Evolutionary conservation across 169 alveolate species (phyloP).

Genomic region (Plasmodium chabaudi): DNA sequence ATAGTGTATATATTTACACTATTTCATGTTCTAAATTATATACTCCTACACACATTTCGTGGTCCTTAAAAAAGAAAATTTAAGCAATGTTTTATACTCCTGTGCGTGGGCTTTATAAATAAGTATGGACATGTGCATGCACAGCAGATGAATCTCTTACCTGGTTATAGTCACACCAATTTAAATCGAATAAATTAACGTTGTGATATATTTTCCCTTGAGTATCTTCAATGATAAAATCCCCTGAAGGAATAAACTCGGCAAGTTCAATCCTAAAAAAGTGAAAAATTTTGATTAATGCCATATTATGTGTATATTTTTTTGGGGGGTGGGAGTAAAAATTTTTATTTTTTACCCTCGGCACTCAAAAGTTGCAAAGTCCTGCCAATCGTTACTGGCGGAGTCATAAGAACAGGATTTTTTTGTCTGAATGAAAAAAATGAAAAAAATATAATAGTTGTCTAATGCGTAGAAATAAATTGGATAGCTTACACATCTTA

Average conservation of each 20-base stretch:
- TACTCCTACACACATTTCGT: conserved; percentile 69
- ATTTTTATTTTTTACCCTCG: conserved; percentile 20
- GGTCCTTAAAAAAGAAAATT: conserved; percentile 32
- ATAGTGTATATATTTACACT: background rate
- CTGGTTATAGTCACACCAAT: conserved; percentile 73
- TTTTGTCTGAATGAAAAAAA: conserved; percentile 21
- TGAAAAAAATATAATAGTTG: background rate
- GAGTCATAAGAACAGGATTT: conserved; percentile 36
- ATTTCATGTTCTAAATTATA: conserved; percentile 53
- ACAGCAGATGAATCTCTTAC: background rate
- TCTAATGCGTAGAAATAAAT: background rate
- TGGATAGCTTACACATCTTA: background rate
- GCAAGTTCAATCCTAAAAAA: conserved; percentile 37
- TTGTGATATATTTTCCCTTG: conserved; percentile 63
- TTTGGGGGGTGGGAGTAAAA: background rate
- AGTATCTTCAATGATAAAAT: conserved; percentile 59
- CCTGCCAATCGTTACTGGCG: conserved; percentile 35
- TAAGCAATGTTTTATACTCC: no score
- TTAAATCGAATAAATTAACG: conserved; percentile 44
- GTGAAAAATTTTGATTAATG: background rate
- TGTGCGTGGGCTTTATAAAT: no score
- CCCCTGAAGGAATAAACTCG: conserved; percentile 28
- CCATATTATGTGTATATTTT: background rate
- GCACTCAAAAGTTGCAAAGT: conserved; percentile 67
- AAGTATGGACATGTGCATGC: no score